Conservation (phyloP, 108 stramenopile genomes). For the Cyclotella kingstonii region DNA sequence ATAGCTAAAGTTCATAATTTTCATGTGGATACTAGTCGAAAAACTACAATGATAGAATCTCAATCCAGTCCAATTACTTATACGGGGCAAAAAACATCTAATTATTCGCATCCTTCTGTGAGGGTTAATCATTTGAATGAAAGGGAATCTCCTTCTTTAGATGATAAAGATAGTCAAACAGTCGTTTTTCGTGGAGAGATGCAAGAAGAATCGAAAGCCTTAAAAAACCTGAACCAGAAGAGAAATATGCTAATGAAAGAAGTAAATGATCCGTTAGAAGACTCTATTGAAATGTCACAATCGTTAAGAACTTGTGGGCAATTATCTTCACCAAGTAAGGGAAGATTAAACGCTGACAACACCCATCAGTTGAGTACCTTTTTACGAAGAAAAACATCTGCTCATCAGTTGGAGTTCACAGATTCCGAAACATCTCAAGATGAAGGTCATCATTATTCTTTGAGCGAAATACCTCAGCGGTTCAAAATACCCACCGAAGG, state of each 20-base stretch:
- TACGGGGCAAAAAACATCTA: too few species aligned
- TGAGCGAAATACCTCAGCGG: constrained; percentile 29
- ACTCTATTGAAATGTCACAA: constrained; percentile 30
- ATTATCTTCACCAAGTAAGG: neutral
- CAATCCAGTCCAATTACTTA: too few species aligned
- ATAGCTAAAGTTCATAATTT: too few species aligned
- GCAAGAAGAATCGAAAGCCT: neutral
- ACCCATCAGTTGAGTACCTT: neutral
- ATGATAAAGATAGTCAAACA: constrained; percentile 28
- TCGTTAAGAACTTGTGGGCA: constrained; percentile 1
- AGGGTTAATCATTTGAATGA: neutral
- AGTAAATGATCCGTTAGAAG: constrained; percentile 26
- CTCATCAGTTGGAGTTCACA: constrained; percentile 11
- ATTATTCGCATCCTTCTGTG: too few species aligned
- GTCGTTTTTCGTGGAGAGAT: neutral
- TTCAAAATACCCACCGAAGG: neutral
- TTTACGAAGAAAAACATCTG: constrained; percentile 20
- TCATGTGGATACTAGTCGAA: too few species aligned
- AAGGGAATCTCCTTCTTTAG: too few species aligned
- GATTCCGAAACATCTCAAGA: constrained; percentile 1
- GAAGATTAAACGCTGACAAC: neutral
- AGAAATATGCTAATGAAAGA: constrained; percentile 23
- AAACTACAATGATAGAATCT: too few species aligned
- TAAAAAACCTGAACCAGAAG: constrained; percentile 19
- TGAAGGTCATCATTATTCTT: neutral